A percentile compares a stretch with the other conserved stretches of the same genome.
Conservation (phyloP, 805 yeast species). For the Wickerhamiella bombiphila region DNA sequence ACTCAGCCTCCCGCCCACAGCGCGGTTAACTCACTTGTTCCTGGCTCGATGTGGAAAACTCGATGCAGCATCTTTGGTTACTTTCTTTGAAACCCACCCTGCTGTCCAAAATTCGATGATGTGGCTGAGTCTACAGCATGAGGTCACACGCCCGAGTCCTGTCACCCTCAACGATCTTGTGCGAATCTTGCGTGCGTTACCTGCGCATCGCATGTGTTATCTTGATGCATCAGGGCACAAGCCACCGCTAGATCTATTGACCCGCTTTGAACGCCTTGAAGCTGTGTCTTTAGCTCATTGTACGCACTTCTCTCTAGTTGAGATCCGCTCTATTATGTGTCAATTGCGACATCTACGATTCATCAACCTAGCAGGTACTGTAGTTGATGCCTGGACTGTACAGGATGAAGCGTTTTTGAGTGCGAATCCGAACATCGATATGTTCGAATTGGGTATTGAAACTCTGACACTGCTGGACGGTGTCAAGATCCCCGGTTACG, state of each 20-base stretch:
- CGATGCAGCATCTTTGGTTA: slow-evolving; percentile 55
- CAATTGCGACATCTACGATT: slow-evolving; percentile 29
- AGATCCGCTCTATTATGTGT: slow-evolving; percentile 17
- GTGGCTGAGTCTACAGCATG: slow-evolving; percentile 56
- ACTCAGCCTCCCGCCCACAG: slow-evolving; percentile 37
- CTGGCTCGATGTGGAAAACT: slow-evolving; percentile 49
- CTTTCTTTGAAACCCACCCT: slow-evolving; percentile 59
- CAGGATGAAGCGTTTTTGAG: slow-evolving; percentile 34
- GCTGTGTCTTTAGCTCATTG: slow-evolving; percentile 22
- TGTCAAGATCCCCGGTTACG: slow-evolving; percentile 25
- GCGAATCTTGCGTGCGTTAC: slow-evolving; percentile 32
- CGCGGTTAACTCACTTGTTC: slow-evolving; percentile 60
- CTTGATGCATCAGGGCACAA: slow-evolving; percentile 57
- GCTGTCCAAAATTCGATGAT: slow-evolving; percentile 36
- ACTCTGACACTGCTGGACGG: slow-evolving; percentile 17
- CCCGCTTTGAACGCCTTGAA: slow-evolving; percentile 19
- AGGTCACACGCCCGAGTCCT: slow-evolving; percentile 47
- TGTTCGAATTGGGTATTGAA: slow-evolving; percentile 41
- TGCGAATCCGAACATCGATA: slow-evolving; percentile 35
- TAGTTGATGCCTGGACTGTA: slow-evolving; percentile 45
- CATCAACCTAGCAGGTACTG: slow-evolving; percentile 53
- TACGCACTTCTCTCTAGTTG: slow-evolving; percentile 19
- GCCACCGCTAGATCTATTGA: slow-evolving; percentile 27
- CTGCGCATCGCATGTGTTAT: slow-evolving; percentile 28
- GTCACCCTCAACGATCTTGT: slow-evolving; percentile 35